Evolutionary conservation across 2,329 filamentous ascomycete genomes (phyloP).

Genomic region (Reticulascus tulasneorum): DNA sequence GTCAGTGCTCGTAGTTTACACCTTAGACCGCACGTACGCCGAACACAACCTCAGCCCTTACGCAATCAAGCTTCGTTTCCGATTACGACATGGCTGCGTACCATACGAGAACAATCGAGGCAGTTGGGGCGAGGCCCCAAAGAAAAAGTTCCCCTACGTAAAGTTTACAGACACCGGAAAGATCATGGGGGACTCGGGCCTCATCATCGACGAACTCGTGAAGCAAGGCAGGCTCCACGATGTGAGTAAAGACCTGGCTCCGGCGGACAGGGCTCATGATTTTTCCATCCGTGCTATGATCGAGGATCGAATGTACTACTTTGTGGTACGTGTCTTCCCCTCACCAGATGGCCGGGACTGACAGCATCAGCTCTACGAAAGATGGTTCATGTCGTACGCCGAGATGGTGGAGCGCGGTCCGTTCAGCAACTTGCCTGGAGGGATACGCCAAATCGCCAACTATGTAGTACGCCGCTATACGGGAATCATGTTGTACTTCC

Average conservation of each 20-base stretch:
- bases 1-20: slow-evolving; percentile 16
- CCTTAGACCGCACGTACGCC: slow-evolving; percentile 13
- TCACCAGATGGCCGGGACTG: neutral
- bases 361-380: slow-evolving; percentile 14
- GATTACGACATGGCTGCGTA: slow-evolving; percentile 15
- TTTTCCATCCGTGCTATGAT: slow-evolving; percentile 15
- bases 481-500: slow-evolving; percentile 16
- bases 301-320: slow-evolving; percentile 17
- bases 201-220: slow-evolving; percentile 15
- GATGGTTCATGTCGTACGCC: slow-evolving; percentile 16
- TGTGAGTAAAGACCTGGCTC: slow-evolving; percentile 8
- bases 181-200: slow-evolving; percentile 16
- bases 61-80: slow-evolving; percentile 17
- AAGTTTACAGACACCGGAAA: slow-evolving; percentile 15
- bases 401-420: slow-evolving; percentile 16
- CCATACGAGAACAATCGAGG: slow-evolving; percentile 14
- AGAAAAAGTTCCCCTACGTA: slow-evolving; percentile 16
- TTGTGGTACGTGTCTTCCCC: slow-evolving; percentile 10
- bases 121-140: slow-evolving; percentile 14
- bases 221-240: slow-evolving; percentile 14
- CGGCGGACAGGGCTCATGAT: slow-evolving; percentile 12
- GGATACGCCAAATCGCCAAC: slow-evolving; percentile 13
- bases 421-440: slow-evolving; percentile 13
- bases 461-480: slow-evolving; percentile 9
- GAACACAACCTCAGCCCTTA: slow-evolving; percentile 16